These are phyloP conservation scores for Excoecaria agallocha DNA, from an alignment of 345 rosid genomes.

Conservation along the genomic window DNA sequence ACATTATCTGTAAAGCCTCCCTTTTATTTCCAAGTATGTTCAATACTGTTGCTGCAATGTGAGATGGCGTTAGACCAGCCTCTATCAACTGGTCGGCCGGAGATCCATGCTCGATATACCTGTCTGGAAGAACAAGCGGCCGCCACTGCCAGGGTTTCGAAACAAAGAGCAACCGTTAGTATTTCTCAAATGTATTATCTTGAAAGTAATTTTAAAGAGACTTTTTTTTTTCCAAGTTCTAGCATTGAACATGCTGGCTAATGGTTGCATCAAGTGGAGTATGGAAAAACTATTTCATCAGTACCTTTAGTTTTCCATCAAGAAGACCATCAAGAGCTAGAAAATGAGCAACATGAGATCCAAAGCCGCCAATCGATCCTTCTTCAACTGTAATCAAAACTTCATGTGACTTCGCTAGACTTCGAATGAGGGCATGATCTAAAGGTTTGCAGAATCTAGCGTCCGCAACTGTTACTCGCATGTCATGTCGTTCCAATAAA, in stretches of 20 bases:
- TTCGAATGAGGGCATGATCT: constrained; percentile 67
- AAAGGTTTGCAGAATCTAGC: constrained; percentile 92
- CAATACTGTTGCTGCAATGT: constrained; percentile 80
- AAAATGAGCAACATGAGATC: constrained; percentile 95
- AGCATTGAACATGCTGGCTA: no score
- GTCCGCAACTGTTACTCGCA: constrained; percentile 71
- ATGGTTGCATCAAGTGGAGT: no score
- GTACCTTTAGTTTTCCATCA: constrained; percentile 87
- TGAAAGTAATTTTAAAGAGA: no score
- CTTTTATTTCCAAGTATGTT: constrained; percentile 59
- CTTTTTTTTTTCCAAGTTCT: no score
- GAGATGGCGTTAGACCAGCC: constrained; percentile 88
- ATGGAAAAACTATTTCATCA: not conserved
- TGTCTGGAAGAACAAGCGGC: constrained; percentile 74
- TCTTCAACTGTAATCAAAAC: constrained; percentile 85
- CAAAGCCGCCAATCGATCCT: constrained; percentile 96
- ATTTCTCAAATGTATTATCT: no score
- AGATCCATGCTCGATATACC: constrained; percentile 82
- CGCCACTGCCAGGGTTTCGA: constrained; percentile 61
- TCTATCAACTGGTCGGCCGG: constrained; percentile 60
- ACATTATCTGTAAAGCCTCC: constrained; percentile 60
- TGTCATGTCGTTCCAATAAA: constrained; percentile 49
- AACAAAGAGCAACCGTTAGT: not conserved
- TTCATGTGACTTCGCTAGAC: constrained; percentile 81
- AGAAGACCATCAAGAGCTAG: constrained; percentile 88